These are phyloP conservation scores for Fusarium duplospermum DNA, from an alignment of 2,329 filamentous ascomycete species.

Conservation along the genomic window DNA sequence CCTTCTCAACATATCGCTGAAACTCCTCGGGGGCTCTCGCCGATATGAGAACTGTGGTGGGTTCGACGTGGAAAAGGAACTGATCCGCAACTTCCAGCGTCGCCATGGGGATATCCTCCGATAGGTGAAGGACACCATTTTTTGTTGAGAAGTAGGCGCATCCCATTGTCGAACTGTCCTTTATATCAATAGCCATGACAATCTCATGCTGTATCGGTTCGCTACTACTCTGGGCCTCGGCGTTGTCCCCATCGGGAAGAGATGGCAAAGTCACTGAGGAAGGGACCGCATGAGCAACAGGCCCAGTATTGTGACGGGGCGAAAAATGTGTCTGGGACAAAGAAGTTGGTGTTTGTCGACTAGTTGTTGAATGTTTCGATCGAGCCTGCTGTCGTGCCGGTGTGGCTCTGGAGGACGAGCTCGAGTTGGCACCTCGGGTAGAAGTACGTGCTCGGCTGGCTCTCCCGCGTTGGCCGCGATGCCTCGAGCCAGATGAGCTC, in stretches of 20 bases:
- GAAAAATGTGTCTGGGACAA: background rate
- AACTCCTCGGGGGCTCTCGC: conserved; percentile 58
- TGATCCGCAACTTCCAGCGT: conserved; percentile 77
- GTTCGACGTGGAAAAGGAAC: conserved; percentile 64
- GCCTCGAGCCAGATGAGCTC: conserved; percentile 10
- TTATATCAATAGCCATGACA: conserved; percentile 84
- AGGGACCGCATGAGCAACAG: background rate
- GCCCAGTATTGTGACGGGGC: background rate
- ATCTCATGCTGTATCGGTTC: conserved; percentile 61
- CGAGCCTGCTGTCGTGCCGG: conserved; percentile 2
- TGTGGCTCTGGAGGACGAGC: conserved; percentile 14
- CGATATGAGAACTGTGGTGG: conserved; percentile 66
- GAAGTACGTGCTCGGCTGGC: background rate
- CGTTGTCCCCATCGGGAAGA: background rate
- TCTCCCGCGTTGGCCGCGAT: conserved; percentile 16
- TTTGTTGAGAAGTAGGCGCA: conserved; percentile 84
- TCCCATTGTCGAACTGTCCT: conserved; percentile 76
- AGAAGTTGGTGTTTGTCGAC: background rate
- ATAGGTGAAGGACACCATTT: conserved; percentile 77
- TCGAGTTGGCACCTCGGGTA: background rate
- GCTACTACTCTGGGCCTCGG: conserved; percentile 17
- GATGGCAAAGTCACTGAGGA: background rate
- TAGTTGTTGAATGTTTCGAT: background rate
- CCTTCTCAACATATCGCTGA: conserved; percentile 44
- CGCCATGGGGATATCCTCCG: conserved; percentile 79